These are phyloP conservation scores for Durotheca rogersii DNA, from an alignment of 495 filamentous ascomycete genomes.

Conservation along the genomic window DNA sequence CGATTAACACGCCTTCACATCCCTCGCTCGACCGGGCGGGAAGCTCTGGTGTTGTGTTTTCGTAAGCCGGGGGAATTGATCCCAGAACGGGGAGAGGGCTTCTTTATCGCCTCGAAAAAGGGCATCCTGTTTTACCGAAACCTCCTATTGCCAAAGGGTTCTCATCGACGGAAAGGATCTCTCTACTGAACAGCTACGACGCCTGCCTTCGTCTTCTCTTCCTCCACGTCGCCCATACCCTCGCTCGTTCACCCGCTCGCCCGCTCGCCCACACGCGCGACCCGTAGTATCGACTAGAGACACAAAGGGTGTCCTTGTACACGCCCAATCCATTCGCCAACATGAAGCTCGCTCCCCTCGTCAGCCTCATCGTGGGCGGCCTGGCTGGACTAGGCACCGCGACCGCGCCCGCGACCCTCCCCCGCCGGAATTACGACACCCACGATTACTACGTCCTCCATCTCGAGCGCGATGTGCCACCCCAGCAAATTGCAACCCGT, in stretches of 20 bases:
- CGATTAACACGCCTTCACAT: constrained; percentile 13
- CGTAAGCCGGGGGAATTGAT: constrained; percentile 13
- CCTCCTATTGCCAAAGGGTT: no score
- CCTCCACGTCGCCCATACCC: not conserved
- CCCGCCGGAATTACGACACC: constrained; percentile 59
- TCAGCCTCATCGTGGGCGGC: constrained; percentile 45
- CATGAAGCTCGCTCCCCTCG: constrained; percentile 49
- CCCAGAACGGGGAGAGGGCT: no score
- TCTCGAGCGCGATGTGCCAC: constrained; percentile 63
- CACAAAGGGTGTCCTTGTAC: not conserved
- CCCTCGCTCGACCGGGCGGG: constrained; percentile 9
- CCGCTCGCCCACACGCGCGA: not conserved
- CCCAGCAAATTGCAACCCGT: constrained; percentile 67
- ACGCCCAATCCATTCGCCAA: constrained; percentile 20
- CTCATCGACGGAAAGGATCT: no score
- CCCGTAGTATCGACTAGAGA: not conserved
- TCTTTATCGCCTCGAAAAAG: constrained; percentile 26
- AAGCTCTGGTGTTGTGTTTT: constrained; percentile 4
- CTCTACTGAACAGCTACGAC: no score
- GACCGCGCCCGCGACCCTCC: constrained; percentile 54
- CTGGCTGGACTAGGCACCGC: constrained; percentile 60
- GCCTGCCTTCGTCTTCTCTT: not conserved
- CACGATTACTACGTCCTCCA: constrained; percentile 92
- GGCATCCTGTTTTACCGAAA: constrained; percentile 10
- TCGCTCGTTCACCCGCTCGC: not conserved